A percentile compares a stretch with the other conserved stretches of the same genome.
These are phyloP conservation scores for Hortiboletus rubellus DNA, from an alignment of 1,284 basidiomycete species.

Conservation along the genomic window DNA sequence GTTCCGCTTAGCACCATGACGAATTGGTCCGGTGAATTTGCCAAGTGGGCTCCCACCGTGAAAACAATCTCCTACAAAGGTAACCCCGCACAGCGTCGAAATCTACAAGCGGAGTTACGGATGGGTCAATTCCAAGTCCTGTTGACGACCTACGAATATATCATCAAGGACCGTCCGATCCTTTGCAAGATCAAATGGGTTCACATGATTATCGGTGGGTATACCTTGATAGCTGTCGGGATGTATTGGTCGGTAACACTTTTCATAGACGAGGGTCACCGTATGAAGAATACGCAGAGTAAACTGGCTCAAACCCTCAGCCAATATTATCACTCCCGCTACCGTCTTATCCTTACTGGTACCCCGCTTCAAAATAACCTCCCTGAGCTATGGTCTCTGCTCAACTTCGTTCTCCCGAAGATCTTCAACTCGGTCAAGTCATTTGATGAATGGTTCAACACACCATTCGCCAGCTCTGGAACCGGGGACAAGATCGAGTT, in stretches of 20 bases:
- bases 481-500: constrained; percentile 97
- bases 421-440: constrained; percentile 99
- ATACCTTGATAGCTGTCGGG: not conserved
- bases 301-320: constrained; percentile 94
- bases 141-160: constrained; percentile 98
- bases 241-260: constrained; percentile 3
- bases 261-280: constrained; percentile 88
- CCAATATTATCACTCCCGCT: constrained; percentile 90
- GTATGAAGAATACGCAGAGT: constrained; percentile 99
- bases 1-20: constrained; percentile 98
- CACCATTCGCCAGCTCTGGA: constrained; percentile 97
- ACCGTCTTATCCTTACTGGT: constrained; percentile 95
- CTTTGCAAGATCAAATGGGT: constrained; percentile 95
- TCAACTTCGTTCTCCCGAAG: constrained; percentile 98
- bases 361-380: constrained; percentile 99
- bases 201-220: constrained; percentile 93
- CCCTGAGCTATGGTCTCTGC: constrained; percentile 96
- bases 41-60: constrained; percentile 94
- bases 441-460: constrained; percentile 99
- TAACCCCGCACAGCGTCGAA: constrained; percentile 79
- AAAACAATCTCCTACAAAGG: constrained; percentile 92
- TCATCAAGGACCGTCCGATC: constrained; percentile 95
- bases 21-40: constrained; percentile 97
- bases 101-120: constrained; percentile 73
- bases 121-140: constrained; percentile 91